Evolutionary conservation across 352 stramenopile genomes (phyloP).

Genomic region (Aphanomyces astaci): DNA sequence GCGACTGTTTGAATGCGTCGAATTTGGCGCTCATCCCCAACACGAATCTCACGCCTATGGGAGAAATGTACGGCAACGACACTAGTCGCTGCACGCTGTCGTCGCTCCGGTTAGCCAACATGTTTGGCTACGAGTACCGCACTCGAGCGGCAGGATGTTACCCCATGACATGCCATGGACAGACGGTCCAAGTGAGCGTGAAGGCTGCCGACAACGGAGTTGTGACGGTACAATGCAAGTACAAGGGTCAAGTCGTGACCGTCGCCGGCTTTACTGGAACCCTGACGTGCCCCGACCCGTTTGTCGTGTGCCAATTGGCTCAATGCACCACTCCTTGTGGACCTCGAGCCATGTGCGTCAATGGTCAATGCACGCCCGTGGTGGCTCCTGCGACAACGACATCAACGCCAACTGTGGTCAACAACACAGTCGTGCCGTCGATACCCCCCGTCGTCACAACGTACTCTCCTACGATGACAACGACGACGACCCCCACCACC

Average conservation of each 20-base stretch:
- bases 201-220: slow-evolving; percentile 19
- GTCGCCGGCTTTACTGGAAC: slow-evolving; percentile 45
- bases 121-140: slow-evolving; percentile 40
- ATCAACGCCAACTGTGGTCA: neutral
- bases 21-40: slow-evolving; percentile 41
- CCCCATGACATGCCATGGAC: slow-evolving; percentile 50
- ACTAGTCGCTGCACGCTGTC: slow-evolving; percentile 61
- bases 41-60: slow-evolving; percentile 60
- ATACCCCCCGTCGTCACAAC: neutral
- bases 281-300: slow-evolving; percentile 58
- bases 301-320: slow-evolving; percentile 38
- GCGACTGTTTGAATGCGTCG: slow-evolving; percentile 47
- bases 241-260: slow-evolving; percentile 31
- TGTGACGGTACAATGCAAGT: slow-evolving; percentile 38
- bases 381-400: neutral
- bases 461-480: no score
- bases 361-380: neutral
- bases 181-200: slow-evolving; percentile 32
- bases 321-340: neutral
- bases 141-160: slow-evolving; percentile 68
- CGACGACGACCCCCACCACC: no score
- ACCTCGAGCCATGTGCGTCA: neutral
- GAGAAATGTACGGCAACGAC: slow-evolving; percentile 55
- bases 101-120: slow-evolving; percentile 49
- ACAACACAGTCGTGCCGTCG: neutral